A percentile compares a stretch with the other conserved stretches of the same genome.
phyloP scores from a whole-genome alignment of 2,329 filamentous ascomycete species.

The Didymella lethalis region DNA sequence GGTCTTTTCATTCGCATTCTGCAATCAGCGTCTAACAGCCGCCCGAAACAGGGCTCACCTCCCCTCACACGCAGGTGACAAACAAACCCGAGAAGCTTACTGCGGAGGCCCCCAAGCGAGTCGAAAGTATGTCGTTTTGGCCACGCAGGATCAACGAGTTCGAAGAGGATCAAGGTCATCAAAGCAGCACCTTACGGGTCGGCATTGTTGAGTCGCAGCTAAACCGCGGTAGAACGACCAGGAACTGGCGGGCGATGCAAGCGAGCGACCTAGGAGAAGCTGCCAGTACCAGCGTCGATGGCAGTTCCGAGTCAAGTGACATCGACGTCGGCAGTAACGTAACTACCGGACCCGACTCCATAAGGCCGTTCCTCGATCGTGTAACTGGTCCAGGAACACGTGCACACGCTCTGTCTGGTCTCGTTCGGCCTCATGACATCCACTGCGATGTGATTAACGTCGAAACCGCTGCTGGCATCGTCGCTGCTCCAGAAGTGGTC shows the following conservation, averaged over 20 bases:
- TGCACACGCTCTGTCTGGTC: neutral
- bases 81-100: neutral
- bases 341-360: neutral
- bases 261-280: constrained; percentile 27
- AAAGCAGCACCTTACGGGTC: constrained; percentile 27
- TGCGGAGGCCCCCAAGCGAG: constrained; percentile 11
- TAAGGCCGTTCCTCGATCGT: neutral
- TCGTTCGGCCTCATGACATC: neutral
- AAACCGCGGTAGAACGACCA: constrained; percentile 29
- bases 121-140: constrained; percentile 42
- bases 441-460: constrained; percentile 1
- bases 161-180: constrained; percentile 23
- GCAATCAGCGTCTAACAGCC: neutral
- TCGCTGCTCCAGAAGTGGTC: neutral
- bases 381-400: neutral
- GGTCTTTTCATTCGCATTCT: neutral
- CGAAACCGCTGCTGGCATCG: neutral
- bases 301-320: neutral
- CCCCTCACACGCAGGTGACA: constrained; percentile 23
- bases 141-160: constrained; percentile 26
- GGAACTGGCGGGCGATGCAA: constrained; percentile 37
- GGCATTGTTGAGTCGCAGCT: constrained; percentile 36
- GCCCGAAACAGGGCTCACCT: neutral
- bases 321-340: neutral
- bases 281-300: constrained; percentile 8